Conservation (phyloP, 495 filamentous ascomycete genomes). For the Hyaloscypha finlandica region DNA sequence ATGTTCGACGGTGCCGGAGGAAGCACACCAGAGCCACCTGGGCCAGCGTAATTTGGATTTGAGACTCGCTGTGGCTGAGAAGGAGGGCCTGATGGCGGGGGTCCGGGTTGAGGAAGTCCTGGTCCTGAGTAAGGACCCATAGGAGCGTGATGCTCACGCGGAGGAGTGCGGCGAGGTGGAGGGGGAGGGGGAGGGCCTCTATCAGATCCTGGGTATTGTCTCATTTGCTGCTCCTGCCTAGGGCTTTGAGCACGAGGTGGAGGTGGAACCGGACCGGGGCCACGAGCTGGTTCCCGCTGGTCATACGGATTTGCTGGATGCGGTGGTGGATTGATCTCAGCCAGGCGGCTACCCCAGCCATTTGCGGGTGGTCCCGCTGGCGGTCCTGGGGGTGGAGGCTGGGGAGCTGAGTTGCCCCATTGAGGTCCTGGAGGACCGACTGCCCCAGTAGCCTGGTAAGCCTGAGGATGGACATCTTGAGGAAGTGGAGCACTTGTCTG, state of each 20-base stretch:
- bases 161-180: conserved; percentile 29
- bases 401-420: conserved; percentile 71
- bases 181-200: conserved; percentile 50
- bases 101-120: conserved; percentile 46
- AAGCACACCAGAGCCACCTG: conserved; percentile 45
- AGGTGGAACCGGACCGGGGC: conserved; percentile 54
- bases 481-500: conserved; percentile 70
- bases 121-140: conserved; percentile 59
- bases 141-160: conserved; percentile 44
- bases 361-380: conserved; percentile 56
- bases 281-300: conserved; percentile 68
- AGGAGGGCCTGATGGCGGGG: conserved; percentile 55
- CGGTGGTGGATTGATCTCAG: conserved; percentile 72
- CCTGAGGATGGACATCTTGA: conserved; percentile 84
- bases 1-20: conserved; percentile 60
- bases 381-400: conserved; percentile 48
- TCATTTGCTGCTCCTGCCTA: conserved; percentile 59
- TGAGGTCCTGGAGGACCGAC: conserved; percentile 76
- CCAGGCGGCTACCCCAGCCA: conserved; percentile 76
- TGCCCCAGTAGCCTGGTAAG: conserved; percentile 73
- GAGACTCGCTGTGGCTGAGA: conserved; percentile 59
- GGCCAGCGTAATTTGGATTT: conserved; percentile 67
- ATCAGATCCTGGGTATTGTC: conserved; percentile 69
- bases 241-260: conserved; percentile 67
- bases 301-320: conserved; percentile 80